Conservation (phyloP, 306 rosid genomes). For the Carpinus fangiana region DNA sequence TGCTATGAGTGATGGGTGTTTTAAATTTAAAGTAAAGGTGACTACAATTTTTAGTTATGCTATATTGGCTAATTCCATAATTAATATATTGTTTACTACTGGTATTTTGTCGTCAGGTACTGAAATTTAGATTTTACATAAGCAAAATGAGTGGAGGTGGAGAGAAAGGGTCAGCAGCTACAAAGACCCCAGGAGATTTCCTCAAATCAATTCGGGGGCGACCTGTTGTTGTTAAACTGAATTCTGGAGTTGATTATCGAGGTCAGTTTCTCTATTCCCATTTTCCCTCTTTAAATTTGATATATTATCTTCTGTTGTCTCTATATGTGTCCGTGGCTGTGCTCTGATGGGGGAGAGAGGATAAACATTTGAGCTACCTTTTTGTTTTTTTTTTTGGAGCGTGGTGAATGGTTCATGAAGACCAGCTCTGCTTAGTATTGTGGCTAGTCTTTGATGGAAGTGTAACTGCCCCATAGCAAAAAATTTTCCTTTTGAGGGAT, state of each 20-base stretch:
- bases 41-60: background rate
- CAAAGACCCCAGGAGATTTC: slow-evolving; percentile 89
- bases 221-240: slow-evolving; percentile 89
- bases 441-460: background rate
- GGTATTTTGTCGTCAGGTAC: background rate
- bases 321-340: background rate
- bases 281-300: background rate
- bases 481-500: background rate
- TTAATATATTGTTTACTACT: background rate
- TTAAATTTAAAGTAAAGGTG: background rate
- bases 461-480: background rate
- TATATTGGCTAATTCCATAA: background rate
- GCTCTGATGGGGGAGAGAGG: background rate
- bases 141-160: slow-evolving; percentile 53
- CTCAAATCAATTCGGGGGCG: slow-evolving; percentile 93
- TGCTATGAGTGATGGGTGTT: background rate
- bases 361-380: background rate
- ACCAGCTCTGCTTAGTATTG: background rate
- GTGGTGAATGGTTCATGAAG: background rate
- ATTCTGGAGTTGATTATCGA: slow-evolving; percentile 92
- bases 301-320: background rate
- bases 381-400: background rate
- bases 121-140: slow-evolving; percentile 1
- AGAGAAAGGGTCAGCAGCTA: slow-evolving; percentile 69
- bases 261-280: slow-evolving; percentile 39